These are phyloP conservation scores for Diospyros kaki DNA, from an alignment of 148 eudicot species.

Conservation along the genomic window DNA sequence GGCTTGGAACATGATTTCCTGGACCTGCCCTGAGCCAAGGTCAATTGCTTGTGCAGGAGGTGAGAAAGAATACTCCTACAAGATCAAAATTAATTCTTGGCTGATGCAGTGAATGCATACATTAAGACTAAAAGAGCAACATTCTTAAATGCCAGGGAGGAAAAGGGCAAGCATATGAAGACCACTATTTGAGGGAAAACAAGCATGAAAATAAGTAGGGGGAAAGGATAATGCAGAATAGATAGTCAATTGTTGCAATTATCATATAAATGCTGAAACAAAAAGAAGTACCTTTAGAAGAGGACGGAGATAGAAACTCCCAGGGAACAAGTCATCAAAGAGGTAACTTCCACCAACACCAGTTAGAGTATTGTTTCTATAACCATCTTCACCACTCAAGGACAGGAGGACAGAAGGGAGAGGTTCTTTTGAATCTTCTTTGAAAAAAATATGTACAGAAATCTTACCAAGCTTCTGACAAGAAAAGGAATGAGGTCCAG, in stretches of 20 bases:
- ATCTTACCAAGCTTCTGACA: conserved; percentile 97
- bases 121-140: background rate
- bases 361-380: conserved; percentile 86
- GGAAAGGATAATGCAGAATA: background rate
- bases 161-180: background rate
- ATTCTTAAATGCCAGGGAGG: background rate
- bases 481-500: conserved; percentile 75
- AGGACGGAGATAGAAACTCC: conserved; percentile 98
- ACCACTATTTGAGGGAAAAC: background rate
- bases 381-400: conserved; percentile 96
- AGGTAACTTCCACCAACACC: conserved; percentile 74
- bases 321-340: conserved; percentile 82
- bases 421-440: conserved; percentile 65
- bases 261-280: conserved; percentile 2
- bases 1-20: conserved; percentile 82
- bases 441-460: conserved; percentile 57
- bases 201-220: conserved; percentile 2
- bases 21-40: conserved; percentile 84
- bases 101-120: background rate
- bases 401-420: conserved; percentile 89
- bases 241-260: background rate
- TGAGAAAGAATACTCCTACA: conserved; percentile 93
- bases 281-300: conserved; percentile 66
- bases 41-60: conserved; percentile 96
- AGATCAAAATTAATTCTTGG: background rate